phyloP scores from a whole-genome alignment of 139 green algal genomes.

The Coelastrella sp. region DNA sequence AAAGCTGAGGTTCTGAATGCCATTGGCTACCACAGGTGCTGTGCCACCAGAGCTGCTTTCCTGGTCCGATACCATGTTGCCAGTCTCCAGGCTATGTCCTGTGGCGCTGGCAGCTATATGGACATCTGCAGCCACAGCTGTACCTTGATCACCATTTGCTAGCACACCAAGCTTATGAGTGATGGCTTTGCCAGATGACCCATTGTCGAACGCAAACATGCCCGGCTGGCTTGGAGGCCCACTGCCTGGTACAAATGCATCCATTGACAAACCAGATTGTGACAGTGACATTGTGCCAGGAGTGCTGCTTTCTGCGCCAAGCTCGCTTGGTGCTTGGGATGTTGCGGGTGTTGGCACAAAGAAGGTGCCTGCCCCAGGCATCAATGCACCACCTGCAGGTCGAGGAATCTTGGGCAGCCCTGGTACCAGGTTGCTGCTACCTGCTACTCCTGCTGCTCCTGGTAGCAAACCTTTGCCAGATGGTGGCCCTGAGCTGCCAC shows the following conservation, averaged over 20 bases:
- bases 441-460: not conserved
- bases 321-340: conserved; percentile 2
- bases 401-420: not conserved
- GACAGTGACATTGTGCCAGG: conserved; percentile 18
- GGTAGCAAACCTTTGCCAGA: not conserved
- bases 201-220: not conserved
- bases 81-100: too few relatives aligned
- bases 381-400: not conserved
- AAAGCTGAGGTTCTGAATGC: conserved; percentile 32
- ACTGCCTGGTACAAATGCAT: not conserved
- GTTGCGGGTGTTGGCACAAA: conserved; percentile 31
- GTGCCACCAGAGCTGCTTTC: conserved; percentile 8
- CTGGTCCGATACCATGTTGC: not conserved
- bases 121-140: too few relatives aligned
- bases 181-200: too few relatives aligned
- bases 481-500: not conserved
- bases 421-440: not conserved
- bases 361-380: not conserved
- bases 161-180: too few relatives aligned
- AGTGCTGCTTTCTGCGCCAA: not conserved
- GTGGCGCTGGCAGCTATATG: too few relatives aligned
- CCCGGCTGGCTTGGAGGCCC: not conserved
- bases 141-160: too few relatives aligned
- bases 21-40: not conserved
- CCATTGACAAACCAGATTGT: conserved; percentile 18